Evolutionary conservation across 2,329 filamentous ascomycete species (phyloP), one percentile per base, ranked within the genome.

Genomic region (Hymenoscyphus albidus): DNA sequence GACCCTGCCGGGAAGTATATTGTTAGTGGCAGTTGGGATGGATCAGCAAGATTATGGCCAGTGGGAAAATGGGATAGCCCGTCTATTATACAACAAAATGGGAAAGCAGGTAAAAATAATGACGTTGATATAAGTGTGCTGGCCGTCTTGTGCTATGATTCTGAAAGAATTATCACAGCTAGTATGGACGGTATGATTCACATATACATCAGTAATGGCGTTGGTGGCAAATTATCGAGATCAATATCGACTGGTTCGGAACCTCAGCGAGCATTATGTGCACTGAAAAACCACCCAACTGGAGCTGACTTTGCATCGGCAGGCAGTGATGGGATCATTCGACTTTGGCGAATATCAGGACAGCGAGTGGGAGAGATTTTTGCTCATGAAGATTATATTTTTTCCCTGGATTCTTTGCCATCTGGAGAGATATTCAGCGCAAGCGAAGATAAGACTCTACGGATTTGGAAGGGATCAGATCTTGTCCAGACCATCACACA

Each of bases 401-500:
- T 99, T 77, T 90, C 91, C 6, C 79, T 99, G 14, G 83, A 90
- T 1, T 83, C 85, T 27, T 79, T 96, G 10, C 91, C 94, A 0
- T 88, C 90, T 0, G 94, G 94, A 5, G 93, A 97, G 74, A 81
- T 99, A 38, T 90, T 96, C 59, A 98, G 94, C 76, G 88, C 92
- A 1, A 93, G 93, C 18, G 95, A 99, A 77, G 95, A 99, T 77
- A 86, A 95, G n/a, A 97, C 95, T 0, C 86, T 96, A 40, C 86
- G 92, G 61, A 81, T 99, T 74, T 99, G 96, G 95, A 88, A 85
- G 70, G 91, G 89, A 56, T 85, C 81, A 14, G 83, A 93, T 64
- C 98, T 94, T 75, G 79, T 97, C 57, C 95, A 99, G 77, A 97
- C 94, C 48, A 98, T 99, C 69, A 97, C 94, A 0, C 93, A 97